Conservation (phyloP, 495 filamentous ascomycete genomes). For the Sphaerosporella brunnea region DNA sequence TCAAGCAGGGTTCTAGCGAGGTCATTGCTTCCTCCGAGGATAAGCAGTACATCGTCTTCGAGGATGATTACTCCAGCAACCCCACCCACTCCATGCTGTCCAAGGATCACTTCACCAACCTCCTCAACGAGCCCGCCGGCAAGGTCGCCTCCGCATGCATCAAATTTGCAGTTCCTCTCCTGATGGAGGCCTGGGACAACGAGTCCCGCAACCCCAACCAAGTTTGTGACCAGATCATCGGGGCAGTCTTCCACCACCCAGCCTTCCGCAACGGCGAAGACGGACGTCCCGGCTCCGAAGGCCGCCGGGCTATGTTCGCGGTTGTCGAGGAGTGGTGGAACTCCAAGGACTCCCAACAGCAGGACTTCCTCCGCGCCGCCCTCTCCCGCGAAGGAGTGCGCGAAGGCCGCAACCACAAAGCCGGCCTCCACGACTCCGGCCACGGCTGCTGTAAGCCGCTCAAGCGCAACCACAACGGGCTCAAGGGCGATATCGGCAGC, state of each 20-base stretch:
- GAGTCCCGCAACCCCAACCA: slow-evolving; percentile 47
- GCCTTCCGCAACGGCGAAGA: slow-evolving; percentile 54
- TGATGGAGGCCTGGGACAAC: slow-evolving; percentile 76
- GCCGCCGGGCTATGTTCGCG: slow-evolving; percentile 57
- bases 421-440: slow-evolving; percentile 63
- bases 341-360: slow-evolving; percentile 40
- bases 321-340: slow-evolving; percentile 69
- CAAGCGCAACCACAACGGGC: slow-evolving; percentile 34
- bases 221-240: slow-evolving; percentile 53
- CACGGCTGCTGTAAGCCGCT: slow-evolving; percentile 69
- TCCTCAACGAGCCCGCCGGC: slow-evolving; percentile 77
- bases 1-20: slow-evolving; percentile 66
- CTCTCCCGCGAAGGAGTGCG: slow-evolving; percentile 59
- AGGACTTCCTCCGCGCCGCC: slow-evolving; percentile 46
- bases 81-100: slow-evolving; percentile 93
- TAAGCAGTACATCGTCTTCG: slow-evolving; percentile 68
- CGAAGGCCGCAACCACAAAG: slow-evolving; percentile 62
- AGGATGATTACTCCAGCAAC: slow-evolving; percentile 54
- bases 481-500: slow-evolving; percentile 28
- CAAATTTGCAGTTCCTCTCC: slow-evolving; percentile 65
- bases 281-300: slow-evolving; percentile 42
- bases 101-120: slow-evolving; percentile 78
- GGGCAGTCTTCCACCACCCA: slow-evolving; percentile 75
- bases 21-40: slow-evolving; percentile 64
- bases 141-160: slow-evolving; percentile 59